Percentiles rank a stretch among this genome's conserved stretches.
Conservation (phyloP, 768 basidiomycete species). For the Russula griseocarnosa region DNA sequence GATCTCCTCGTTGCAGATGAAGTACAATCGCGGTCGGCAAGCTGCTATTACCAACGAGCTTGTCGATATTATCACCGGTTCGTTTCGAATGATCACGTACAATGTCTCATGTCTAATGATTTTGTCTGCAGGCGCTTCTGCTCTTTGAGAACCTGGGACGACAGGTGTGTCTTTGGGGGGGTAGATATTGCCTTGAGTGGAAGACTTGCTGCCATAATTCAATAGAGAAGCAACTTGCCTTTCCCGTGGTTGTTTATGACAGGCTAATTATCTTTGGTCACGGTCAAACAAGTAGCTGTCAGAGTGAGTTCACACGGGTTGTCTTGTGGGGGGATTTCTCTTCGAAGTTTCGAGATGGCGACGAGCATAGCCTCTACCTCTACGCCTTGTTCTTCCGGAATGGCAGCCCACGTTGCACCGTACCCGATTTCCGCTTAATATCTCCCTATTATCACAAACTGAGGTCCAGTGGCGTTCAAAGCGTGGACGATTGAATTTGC, state of each 20-base stretch:
- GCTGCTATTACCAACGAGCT: conserved; percentile 96
- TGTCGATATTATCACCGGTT: conserved; percentile 89
- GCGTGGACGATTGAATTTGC: background rate
- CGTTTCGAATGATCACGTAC: conserved; percentile 29
- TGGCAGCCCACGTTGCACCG: conserved; percentile 1
- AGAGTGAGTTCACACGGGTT: conserved; percentile 6
- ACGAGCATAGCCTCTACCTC: background rate
- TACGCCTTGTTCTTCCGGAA: background rate
- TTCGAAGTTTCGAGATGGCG: conserved; percentile 6
- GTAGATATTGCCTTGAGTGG: conserved; percentile 16
- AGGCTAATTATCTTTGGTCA: conserved; percentile 1
- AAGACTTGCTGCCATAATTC: conserved; percentile 14
- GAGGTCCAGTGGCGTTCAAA: background rate
- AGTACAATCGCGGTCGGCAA: conserved; percentile 98
- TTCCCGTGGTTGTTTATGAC: conserved; percentile 2
- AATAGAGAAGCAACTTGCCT: conserved; percentile 22
- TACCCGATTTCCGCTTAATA: background rate
- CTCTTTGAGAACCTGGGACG: conserved; percentile 36
- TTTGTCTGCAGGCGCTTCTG: conserved; percentile 43
- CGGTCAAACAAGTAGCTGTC: background rate
- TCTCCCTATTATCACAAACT: background rate
- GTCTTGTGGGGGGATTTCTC: conserved; percentile 2
- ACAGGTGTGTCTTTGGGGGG: background rate
- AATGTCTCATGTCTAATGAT: background rate
- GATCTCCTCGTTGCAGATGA: conserved; percentile 82